Base-by-base conservation (phyloP, 176 grass and related monocot species). In the Juncus inflexus region DNA sequence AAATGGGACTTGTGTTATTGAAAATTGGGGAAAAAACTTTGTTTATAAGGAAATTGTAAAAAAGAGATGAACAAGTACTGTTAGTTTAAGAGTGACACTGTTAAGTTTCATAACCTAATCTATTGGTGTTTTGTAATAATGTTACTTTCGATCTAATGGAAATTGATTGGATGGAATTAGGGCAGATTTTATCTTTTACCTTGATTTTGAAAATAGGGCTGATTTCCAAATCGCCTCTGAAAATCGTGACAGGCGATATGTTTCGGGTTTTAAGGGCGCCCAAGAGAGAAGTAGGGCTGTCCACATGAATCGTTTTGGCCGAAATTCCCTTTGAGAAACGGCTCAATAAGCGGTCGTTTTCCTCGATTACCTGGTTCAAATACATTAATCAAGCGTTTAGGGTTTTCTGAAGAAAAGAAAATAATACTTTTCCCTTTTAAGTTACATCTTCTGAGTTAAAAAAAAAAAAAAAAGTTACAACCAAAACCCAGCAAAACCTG, bases 151-250 rank as follows among this genome's bases (percentile, higher is more conserved):
- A 39, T 56, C 15, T 50, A 56, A 65, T 36, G 42, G 73, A 55
- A 2, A 65, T 38, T 60, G 40, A 6, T 60, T 14, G 2, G 28
- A 45, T 42, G 11, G 1, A 16, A 67, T 35, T 68, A 40, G 57
- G 56, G 8, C 1, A 64, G 60, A 10, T 60, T 64, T 63, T 50
- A 28, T 28, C 19, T 28, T 28, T 28, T 76, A 97, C 87, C 92
- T 91, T 97, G 64, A 97, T 91, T 81, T 82, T 91, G 55, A 87
- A 83, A 58, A 75, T 89, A 60, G 85, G 78, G 63, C 64, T 84
- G 40, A 97, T 73, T 89, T 97, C 92, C 55, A 97, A 50, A 40
- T 97, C 87, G 76, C 92, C 87, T 75, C 92, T 91, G 76, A 91
- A 97, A 66, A 97, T 60, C 39, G 92, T 97, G 74, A 91, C 87